phyloP scores from a whole-genome alignment of 331 rosid species.

The Rhamnella rubrinervis region DNA sequence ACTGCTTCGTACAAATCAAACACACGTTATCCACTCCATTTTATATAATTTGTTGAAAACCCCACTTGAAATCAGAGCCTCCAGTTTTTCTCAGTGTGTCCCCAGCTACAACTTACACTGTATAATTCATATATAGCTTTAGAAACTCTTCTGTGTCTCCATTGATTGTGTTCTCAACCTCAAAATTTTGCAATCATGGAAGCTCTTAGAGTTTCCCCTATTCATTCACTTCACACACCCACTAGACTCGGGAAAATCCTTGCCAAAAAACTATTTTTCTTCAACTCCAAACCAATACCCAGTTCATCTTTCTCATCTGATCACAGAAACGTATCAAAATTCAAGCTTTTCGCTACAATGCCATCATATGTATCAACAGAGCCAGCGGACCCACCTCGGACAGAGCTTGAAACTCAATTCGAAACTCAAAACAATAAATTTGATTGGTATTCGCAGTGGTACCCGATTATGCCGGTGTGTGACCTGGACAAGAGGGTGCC shows the following conservation, averaged over 20 bases:
- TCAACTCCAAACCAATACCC: slow-evolving; percentile 7
- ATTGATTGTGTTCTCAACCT: background rate
- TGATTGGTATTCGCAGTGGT: slow-evolving; percentile 91
- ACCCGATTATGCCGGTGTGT: slow-evolving; percentile 83
- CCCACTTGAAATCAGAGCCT: no score
- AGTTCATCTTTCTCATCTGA: slow-evolving; percentile 23
- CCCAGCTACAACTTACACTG: no score
- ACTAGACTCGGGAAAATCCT: slow-evolving; percentile 22
- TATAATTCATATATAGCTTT: no score
- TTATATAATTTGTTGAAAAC: no score
- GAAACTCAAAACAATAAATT: slow-evolving; percentile 42
- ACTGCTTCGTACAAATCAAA: no score
- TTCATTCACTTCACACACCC: slow-evolving; percentile 40
- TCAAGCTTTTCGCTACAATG: slow-evolving; percentile 46
- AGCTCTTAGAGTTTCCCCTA: slow-evolving; percentile 39
- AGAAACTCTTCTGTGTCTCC: background rate
- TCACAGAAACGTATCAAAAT: slow-evolving; percentile 23
- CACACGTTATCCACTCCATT: no score
- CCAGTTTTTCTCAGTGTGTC: no score
- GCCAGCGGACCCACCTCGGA: slow-evolving; percentile 33
- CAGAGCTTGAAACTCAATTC: slow-evolving; percentile 25
- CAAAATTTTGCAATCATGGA: slow-evolving; percentile 42
- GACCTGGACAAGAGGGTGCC: slow-evolving; percentile 84
- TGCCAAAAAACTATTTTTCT: slow-evolving; percentile 28
- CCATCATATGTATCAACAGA: slow-evolving; percentile 60